Evolutionary conservation across 192 early-diverging fungal species (phyloP), one percentile per base, ranked within the genome.

Genomic region (Mortierella hygrophila): DNA sequence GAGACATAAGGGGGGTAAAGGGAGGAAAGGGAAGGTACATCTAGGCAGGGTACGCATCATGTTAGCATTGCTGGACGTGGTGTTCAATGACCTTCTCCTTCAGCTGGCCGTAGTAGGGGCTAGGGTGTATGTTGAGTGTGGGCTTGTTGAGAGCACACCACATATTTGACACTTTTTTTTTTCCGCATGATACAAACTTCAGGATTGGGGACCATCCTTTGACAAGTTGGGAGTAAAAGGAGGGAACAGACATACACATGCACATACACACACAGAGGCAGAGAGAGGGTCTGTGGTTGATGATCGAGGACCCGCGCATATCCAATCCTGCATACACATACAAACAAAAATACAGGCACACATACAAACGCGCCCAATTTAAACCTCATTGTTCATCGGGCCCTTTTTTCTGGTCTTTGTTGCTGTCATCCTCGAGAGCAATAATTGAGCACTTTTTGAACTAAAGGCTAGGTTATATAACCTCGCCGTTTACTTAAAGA

Each of bases 371-470:
- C 60, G 60, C 29, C 60, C 26, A 65, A 65, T 65, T 65, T 65
- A 65, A 65, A 65, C 60, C 49, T 52, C 49, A 52, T 21, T 52
- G 29, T 32, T 29, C 26, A 4, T 35, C 60, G 60, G 60, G 60
- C 60, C 60, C 60, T 65, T 65, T 65, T 63, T 65, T 65, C 35
- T 65, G n/a, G 55, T 32, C 0, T 65, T 32, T 29, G 60, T 32
- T 65, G 60, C 60, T 65, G 60, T 65, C 55, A 57, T 57, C 60
- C 29, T 65, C 60, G 60, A 65, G 60, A 65, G 60, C 60, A 65
- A 26, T 65, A 29, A 13, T 35, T 65, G 47, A 49, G 47, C 47
- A 11, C 2, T 29, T 32, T 63, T 32, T n/a, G 60, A 29, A 29
- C 60, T 65, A 65, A 65, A 65, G 5, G 49, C 18, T 52, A 52